Evolutionary conservation across 305 asterid genomes (phyloP).

Genomic region (Solanum chacoense): DNA sequence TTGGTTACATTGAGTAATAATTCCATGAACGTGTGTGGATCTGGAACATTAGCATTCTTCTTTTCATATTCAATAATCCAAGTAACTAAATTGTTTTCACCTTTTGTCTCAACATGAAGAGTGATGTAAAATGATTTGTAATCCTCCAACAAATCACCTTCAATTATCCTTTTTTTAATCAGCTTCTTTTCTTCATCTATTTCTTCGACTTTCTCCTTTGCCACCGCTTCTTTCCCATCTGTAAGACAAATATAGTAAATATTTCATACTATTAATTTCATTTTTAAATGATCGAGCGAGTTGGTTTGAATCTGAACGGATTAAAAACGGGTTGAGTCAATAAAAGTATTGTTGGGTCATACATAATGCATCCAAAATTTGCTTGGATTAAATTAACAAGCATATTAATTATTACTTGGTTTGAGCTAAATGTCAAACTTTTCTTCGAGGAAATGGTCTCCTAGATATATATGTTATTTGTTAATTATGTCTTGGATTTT

Average conservation of each 20-base stretch:
- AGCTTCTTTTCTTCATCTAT: background rate
- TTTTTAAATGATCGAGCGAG: background rate
- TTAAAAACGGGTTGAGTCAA: background rate
- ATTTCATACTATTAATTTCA: background rate
- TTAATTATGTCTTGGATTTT: background rate
- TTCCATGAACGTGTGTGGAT: background rate
- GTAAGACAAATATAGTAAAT: background rate
- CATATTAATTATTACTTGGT: background rate
- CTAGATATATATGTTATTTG: background rate
- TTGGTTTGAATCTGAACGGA: background rate
- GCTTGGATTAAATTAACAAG: background rate
- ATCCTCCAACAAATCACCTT: background rate
- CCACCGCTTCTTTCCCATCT: background rate
- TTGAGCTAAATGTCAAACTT: background rate
- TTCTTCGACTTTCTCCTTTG: background rate
- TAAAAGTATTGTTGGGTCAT: background rate
- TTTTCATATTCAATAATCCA: slow-evolving; percentile 3
- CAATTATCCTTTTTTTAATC: background rate
- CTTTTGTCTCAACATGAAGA: background rate
- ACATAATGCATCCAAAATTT: background rate
- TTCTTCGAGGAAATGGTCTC: background rate
- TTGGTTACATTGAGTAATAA: background rate
- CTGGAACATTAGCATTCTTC: background rate
- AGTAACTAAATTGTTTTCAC: background rate
- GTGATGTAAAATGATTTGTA: background rate